Percentiles rank a stretch among this genome's conserved stretches.
Conservation (phyloP, 139 green algal species). For the Nannochloris sp. region DNA sequence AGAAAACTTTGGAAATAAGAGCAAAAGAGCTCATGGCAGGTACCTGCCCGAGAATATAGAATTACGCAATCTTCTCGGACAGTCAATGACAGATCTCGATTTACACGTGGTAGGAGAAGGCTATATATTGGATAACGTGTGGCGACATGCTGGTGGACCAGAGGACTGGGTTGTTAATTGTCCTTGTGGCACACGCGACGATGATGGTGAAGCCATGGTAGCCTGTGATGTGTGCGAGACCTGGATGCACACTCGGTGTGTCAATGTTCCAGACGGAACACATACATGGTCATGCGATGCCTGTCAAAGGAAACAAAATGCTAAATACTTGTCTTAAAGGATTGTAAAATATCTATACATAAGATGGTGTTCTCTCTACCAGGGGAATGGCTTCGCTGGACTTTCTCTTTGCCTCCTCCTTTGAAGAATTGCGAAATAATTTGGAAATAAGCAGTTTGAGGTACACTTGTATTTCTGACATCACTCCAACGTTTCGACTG, state of each 20-base stretch:
- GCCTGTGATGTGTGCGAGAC: conserved; percentile 70
- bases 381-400: not conserved
- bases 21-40: not conserved
- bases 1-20: not conserved
- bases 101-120: conserved; percentile 22
- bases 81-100: not conserved
- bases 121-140: conserved; percentile 16
- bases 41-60: not conserved
- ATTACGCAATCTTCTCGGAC: not conserved
- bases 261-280: conserved; percentile 8
- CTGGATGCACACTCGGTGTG: conserved; percentile 15
- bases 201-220: conserved; percentile 96
- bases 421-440: not conserved
- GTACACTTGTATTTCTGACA: too few species aligned
- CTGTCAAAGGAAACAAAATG: conserved; percentile 7
- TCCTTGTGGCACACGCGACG: conserved; percentile 68
- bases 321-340: not conserved
- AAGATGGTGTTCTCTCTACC: not conserved
- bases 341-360: not conserved
- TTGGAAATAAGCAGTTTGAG: not conserved
- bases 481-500: too few species aligned
- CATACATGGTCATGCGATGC: not conserved
- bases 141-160: conserved; percentile 55
- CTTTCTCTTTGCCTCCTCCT: conserved; percentile 2
- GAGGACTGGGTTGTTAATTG: conserved; percentile 86